These are phyloP conservation scores for apple (Malus domestica) DNA, from an alignment of 306 rosid genomes.

Conservation along the genomic window ASM211411v1 NC_041793.1:26428001-26428500, in stretches of 20 bases:
- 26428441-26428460: constrained; percentile 20
- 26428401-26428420: constrained; percentile 23
- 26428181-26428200: background rate
- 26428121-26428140: background rate
- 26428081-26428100: background rate
- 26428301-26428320: constrained; percentile 52
- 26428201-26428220: background rate
- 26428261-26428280: constrained; percentile 24
- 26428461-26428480: background rate
- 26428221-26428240: constrained; percentile 2
- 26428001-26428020: background rate
- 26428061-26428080: constrained; percentile 1
- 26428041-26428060: background rate
- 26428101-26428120: background rate
- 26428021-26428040: background rate
- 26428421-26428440: constrained; percentile 46
- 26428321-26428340: constrained; percentile 32
- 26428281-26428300: constrained; percentile 23
- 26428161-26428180: background rate
- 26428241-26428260: constrained; percentile 25
- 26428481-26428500: constrained; percentile 54
- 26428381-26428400: constrained; percentile 14
- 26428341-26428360: constrained; percentile 28
- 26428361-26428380: constrained; percentile 15
- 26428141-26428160: constrained; percentile 2